Conservation (phyloP, 2,329 filamentous ascomycete species). For the Boeremia lycopersici region DNA sequence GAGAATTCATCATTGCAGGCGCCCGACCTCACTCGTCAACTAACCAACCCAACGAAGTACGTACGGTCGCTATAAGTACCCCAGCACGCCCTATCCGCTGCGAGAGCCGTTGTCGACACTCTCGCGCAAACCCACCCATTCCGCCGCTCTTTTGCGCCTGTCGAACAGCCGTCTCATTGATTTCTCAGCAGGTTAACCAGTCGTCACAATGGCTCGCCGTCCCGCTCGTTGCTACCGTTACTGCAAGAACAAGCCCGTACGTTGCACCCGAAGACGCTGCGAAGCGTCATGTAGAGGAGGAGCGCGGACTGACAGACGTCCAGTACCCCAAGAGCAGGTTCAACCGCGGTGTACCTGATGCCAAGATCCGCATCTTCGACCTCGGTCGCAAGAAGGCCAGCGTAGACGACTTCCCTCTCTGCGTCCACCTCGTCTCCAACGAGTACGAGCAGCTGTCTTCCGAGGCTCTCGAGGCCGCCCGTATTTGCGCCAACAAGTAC, state of each 20-base stretch:
- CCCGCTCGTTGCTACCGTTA: conserved; percentile 99
- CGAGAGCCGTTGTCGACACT: conserved; percentile 19
- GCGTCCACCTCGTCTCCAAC: conserved; percentile 99
- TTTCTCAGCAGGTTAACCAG: conserved; percentile 52
- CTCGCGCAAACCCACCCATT: conserved; percentile 13
- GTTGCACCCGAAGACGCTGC: conserved; percentile 19
- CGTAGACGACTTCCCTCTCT: conserved; percentile 98
- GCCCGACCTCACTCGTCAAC: conserved; percentile 10
- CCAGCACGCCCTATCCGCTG: conserved; percentile 9
- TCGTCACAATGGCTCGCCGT: conserved; percentile 97
- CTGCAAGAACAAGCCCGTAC: conserved; percentile 99
- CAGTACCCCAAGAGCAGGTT: conserved; percentile 99
- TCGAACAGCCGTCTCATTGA: conserved; percentile 51
- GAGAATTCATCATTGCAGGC: conserved; percentile 9
- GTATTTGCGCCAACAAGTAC: conserved; percentile 99
- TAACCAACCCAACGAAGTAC: conserved; percentile 19
- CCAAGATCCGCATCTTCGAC: conserved; percentile 95
- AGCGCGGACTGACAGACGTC: conserved; percentile 54
- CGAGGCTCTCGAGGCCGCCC: conserved; percentile 98
- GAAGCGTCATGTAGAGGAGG: conserved; percentile 30
- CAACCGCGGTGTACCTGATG: conserved; percentile 95
- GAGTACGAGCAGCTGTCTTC: conserved; percentile 99
- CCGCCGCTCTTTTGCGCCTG: conserved; percentile 12
- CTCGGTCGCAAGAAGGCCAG: conserved; percentile 97
- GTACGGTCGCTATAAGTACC: conserved; percentile 17